Percentiles rank a stretch among this genome's conserved stretches.
Evolutionary conservation across 1,284 basidiomycete species (phyloP).

Genomic region (Termitomyces sp.): DNA sequence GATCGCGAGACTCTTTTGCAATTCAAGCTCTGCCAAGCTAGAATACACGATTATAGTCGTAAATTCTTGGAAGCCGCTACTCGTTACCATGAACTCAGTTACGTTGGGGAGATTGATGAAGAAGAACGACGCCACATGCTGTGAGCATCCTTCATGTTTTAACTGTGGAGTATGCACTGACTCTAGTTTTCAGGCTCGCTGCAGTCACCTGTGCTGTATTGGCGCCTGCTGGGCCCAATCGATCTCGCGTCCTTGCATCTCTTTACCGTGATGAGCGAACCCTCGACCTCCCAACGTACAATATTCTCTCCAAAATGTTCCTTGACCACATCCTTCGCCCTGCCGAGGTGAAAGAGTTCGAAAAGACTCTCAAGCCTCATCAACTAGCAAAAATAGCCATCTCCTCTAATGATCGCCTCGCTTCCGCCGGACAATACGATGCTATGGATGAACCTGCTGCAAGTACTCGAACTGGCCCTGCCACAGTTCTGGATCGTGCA

Average conservation of each 20-base stretch:
- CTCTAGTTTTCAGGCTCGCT: slow-evolving; percentile 52
- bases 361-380: slow-evolving; percentile 82
- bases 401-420: slow-evolving; percentile 72
- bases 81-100: slow-evolving; percentile 92
- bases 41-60: slow-evolving; percentile 87
- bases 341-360: slow-evolving; percentile 86
- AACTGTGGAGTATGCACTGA: slow-evolving; percentile 4
- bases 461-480: slow-evolving; percentile 79
- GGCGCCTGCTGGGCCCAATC: slow-evolving; percentile 95
- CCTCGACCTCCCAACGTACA: slow-evolving; percentile 71
- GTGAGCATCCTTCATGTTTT: slow-evolving; percentile 38
- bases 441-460: slow-evolving; percentile 44
- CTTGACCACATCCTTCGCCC: slow-evolving; percentile 93
- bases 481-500: slow-evolving; percentile 94
- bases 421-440: slow-evolving; percentile 49
- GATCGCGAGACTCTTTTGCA: slow-evolving; percentile 76
- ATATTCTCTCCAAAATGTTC: slow-evolving; percentile 96
- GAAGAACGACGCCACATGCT: slow-evolving; percentile 85
- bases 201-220: slow-evolving; percentile 95
- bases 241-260: slow-evolving; percentile 87
- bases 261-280: slow-evolving; percentile 94
- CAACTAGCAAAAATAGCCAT: slow-evolving; percentile 88
- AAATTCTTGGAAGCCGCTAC: slow-evolving; percentile 95
- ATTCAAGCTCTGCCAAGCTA: slow-evolving; percentile 88
- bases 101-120: slow-evolving; percentile 83